Conservation (phyloP, 768 basidiomycete species). For the Phaeotremella skinneri region DNA sequence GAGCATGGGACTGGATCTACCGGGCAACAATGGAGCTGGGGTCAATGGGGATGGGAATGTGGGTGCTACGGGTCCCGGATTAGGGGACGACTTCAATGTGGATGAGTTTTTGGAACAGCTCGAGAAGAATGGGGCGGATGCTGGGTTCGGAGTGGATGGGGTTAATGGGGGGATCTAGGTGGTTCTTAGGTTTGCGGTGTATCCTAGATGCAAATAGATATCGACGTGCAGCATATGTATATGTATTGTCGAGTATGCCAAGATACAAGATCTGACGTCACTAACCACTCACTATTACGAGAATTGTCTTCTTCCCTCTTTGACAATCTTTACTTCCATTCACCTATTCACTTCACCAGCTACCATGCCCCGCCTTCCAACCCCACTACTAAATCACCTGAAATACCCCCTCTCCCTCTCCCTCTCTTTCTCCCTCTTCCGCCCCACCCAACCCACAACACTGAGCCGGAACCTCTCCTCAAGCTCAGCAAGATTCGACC, state of each 20-base stretch:
- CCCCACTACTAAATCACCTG: not conserved
- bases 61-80: constrained; percentile 10
- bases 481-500: not conserved
- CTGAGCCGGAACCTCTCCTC: not conserved
- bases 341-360: not conserved
- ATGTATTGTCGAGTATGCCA: too few relatives aligned
- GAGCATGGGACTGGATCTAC: constrained; percentile 65
- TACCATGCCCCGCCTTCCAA: constrained; percentile 5
- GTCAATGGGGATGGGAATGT: not conserved
- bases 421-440: constrained; percentile 14
- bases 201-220: too few relatives aligned
- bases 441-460: constrained; percentile 16
- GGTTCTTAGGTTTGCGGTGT: too few relatives aligned
- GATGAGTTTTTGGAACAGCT: constrained; percentile 39
- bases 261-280: too few relatives aligned
- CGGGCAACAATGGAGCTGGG: not conserved
- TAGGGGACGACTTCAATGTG: constrained; percentile 38
- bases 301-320: too few relatives aligned
- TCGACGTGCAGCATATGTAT: too few relatives aligned
- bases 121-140: constrained; percentile 12
- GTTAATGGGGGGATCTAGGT: not conserved
- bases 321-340: too few relatives aligned
- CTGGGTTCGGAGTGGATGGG: not conserved
- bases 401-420: constrained; percentile 9
- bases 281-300: too few relatives aligned